Conservation (phyloP, 1,284 basidiomycete genomes). For the Sporisorium reilianum region DNA sequence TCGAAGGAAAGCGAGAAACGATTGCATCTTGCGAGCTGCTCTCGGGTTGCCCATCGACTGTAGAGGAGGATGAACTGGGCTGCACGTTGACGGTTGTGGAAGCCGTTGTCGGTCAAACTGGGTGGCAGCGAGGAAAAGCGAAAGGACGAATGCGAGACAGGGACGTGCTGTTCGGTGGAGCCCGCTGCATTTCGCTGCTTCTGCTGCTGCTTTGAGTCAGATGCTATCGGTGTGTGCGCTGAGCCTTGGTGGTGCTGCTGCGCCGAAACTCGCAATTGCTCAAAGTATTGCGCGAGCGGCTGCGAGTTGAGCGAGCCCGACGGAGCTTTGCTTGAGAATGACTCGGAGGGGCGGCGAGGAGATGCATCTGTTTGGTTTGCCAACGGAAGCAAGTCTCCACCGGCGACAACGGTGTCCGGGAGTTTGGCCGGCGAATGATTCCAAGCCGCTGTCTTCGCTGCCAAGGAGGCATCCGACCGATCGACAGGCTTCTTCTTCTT, state of each 20-base stretch:
- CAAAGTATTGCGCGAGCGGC: slow-evolving; percentile 20
- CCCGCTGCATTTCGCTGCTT: background rate
- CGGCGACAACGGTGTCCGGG: background rate
- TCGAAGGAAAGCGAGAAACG: slow-evolving; percentile 13
- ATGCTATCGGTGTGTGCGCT: background rate
- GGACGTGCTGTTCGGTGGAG: background rate
- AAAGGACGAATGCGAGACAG: slow-evolving; percentile 9
- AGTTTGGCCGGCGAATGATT: background rate
- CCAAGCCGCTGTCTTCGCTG: background rate
- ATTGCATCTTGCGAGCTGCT: slow-evolving; percentile 16
- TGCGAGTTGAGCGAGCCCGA: slow-evolving; percentile 3
- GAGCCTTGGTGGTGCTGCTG: background rate
- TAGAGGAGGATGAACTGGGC: slow-evolving; percentile 45
- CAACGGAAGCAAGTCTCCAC: background rate
- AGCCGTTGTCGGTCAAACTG: slow-evolving; percentile 40
- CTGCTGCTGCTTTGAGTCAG: background rate
- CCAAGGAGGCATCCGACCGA: background rate
- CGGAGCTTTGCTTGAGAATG: background rate
- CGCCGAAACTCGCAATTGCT: slow-evolving; percentile 25
- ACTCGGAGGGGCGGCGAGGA: background rate
- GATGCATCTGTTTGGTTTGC: background rate
- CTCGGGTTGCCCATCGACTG: slow-evolving; percentile 29
- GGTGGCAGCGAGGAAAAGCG: slow-evolving; percentile 28
- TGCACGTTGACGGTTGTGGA: slow-evolving; percentile 38
- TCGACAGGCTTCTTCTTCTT: background rate